These are phyloP conservation scores for Rhizoclosmatium sp. DNA, from an alignment of 192 early-diverging fungal genomes.

Conservation along the genomic window DNA sequence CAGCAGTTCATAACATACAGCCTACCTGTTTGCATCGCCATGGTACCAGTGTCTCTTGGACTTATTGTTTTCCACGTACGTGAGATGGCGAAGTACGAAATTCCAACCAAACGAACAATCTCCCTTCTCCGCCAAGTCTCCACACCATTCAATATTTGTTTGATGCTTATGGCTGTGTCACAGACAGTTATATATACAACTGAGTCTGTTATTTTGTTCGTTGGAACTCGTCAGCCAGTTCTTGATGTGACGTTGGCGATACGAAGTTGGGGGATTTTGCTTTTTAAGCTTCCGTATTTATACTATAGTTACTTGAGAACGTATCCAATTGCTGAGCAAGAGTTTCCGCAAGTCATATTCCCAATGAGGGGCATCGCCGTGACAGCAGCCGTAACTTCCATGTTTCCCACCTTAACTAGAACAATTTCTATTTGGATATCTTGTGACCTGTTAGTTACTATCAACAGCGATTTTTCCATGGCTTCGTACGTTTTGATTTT, in stretches of 20 bases:
- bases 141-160: not conserved
- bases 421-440: not conserved
- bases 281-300: not conserved
- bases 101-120: not conserved
- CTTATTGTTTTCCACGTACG: not conserved
- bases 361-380: not conserved
- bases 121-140: not conserved
- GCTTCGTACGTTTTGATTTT: not conserved
- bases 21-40: not conserved
- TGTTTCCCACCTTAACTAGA: not conserved
- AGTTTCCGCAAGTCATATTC: not conserved
- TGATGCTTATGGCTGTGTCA: not conserved
- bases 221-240: not conserved
- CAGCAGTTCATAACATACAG: not conserved
- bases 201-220: not conserved
- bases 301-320: not conserved
- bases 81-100: not conserved
- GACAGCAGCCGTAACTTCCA: not conserved
- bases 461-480: not conserved
- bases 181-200: not conserved
- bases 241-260: not conserved
- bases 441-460: not conserved
- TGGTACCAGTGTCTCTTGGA: not conserved
- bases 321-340: not conserved
- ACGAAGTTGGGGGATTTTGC: not conserved